These are phyloP conservation scores for Leptodermis oblonga DNA, from an alignment of 257 asterid species.

Conservation along the genomic window DNA sequence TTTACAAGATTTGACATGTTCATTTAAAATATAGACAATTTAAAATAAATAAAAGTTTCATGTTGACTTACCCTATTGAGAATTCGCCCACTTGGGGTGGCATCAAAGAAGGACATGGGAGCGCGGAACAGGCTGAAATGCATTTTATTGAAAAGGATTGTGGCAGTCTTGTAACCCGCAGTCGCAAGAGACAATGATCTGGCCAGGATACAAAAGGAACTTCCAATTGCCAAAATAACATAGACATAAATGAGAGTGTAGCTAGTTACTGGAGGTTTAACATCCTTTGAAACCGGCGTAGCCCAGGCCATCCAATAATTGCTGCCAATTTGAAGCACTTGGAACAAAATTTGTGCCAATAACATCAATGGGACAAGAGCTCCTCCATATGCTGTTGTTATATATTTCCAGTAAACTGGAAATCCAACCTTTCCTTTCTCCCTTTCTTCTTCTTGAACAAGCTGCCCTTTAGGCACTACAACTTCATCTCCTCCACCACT, in stretches of 20 bases:
- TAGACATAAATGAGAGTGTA: constrained; percentile 73
- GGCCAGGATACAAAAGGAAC: constrained; percentile 58
- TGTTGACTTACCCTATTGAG: constrained; percentile 65
- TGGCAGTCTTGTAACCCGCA: constrained; percentile 69
- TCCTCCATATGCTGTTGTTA: constrained; percentile 81
- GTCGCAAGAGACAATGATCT: constrained; percentile 54
- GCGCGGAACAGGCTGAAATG: constrained; percentile 71
- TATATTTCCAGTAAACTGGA: constrained; percentile 74
- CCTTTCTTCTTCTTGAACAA: constrained; percentile 92
- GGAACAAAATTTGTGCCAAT: constrained; percentile 59
- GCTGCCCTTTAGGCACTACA: constrained; percentile 47
- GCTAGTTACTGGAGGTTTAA: constrained; percentile 46
- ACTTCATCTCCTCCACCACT: no score
- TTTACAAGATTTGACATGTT: no score
- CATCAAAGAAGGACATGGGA: constrained; percentile 93
- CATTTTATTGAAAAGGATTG: constrained; percentile 68
- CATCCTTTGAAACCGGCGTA: constrained; percentile 71
- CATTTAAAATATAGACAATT: no score
- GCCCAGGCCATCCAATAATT: constrained; percentile 99
- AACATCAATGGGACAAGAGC: constrained; percentile 73
- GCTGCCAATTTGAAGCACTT: constrained; percentile 80
- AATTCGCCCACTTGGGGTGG: constrained; percentile 96
- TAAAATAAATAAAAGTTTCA: no score
- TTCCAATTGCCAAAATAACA: constrained; percentile 57
- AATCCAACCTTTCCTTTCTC: constrained; percentile 79